A percentile compares a stretch with the other conserved stretches of the same genome.
Evolutionary conservation across 2,329 filamentous ascomycete species (phyloP).

Genomic region (Pseudocercospora musae): DNA sequence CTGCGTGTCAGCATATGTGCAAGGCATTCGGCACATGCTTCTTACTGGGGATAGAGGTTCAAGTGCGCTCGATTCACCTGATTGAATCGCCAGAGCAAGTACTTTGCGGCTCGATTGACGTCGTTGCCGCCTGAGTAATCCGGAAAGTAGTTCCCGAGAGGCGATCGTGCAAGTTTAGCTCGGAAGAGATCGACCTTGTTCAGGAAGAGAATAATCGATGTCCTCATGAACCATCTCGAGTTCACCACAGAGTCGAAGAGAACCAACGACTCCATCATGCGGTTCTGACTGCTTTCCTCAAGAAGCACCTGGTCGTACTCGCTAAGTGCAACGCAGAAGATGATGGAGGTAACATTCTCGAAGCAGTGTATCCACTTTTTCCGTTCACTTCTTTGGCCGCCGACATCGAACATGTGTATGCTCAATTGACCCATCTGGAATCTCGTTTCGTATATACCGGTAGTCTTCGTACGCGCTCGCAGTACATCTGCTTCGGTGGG

Average conservation of each 20-base stretch:
- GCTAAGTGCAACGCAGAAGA: conserved; percentile 96
- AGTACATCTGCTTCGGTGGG: conserved; percentile 94
- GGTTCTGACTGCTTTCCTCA: conserved; percentile 98
- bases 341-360: conserved; percentile 98
- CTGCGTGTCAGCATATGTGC: conserved; percentile 11
- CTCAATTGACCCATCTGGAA: conserved; percentile 98
- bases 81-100: conserved; percentile 96
- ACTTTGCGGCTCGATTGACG: conserved; percentile 96
- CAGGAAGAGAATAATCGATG: conserved; percentile 95
- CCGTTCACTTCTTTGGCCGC: conserved; percentile 91
- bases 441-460: conserved; percentile 96
- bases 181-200: conserved; percentile 99
- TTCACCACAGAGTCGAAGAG: conserved; percentile 98
- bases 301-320: conserved; percentile 97
- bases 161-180: conserved; percentile 84
- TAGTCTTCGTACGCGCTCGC: conserved; percentile 94
- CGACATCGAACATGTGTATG: conserved; percentile 99
- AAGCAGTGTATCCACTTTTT: conserved; percentile 99
- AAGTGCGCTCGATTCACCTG: conserved; percentile 95
- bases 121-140: conserved; percentile 98
- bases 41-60: conserved; percentile 96
- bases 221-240: conserved; percentile 98
- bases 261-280: conserved; percentile 97
- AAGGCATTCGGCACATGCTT: conserved; percentile 26
- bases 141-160: conserved; percentile 91